Conservation (phyloP, 441 rosid genomes). For the Gossypium lobatum region DNA sequence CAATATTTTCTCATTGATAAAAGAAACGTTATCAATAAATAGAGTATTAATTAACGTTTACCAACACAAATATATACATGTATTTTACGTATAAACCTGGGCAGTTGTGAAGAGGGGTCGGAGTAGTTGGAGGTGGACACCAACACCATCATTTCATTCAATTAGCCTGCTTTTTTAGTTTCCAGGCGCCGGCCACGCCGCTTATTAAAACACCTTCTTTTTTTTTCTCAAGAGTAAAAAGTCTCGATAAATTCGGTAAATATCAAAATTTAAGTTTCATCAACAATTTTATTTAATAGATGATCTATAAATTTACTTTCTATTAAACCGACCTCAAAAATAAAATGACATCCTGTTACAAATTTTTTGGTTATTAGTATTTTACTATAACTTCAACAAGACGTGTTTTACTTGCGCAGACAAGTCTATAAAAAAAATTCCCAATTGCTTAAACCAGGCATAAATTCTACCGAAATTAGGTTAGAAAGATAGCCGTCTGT, state of each 20-base stretch:
- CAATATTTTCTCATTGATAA: background rate
- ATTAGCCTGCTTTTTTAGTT: constrained; percentile 54
- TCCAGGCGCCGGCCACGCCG: constrained; percentile 28
- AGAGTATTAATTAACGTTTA: background rate
- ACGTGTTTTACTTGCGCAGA: too few species aligned
- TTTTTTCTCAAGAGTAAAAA: background rate
- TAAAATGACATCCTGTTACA: too few species aligned
- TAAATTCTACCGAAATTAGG: background rate
- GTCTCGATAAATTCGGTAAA: too few species aligned
- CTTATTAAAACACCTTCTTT: background rate
- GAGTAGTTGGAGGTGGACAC: constrained; percentile 48
- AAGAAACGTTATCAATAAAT: background rate
- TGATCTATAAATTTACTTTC: too few species aligned
- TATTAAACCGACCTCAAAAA: too few species aligned
- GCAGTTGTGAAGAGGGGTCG: constrained; percentile 32
- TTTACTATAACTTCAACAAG: background rate
- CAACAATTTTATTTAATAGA: too few species aligned
- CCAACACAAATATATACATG: background rate
- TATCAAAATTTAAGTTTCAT: too few species aligned
- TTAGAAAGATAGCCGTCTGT: background rate
- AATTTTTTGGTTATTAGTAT: background rate
- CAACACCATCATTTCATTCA: constrained; percentile 43
- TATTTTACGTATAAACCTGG: constrained; percentile 22
- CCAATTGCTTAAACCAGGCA: background rate
- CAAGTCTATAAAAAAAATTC: too few species aligned